Evolutionary conservation across 208 protist species (phyloP), one percentile per base, ranked within the genome.

Genomic region (Leishmania gerbilli): DNA sequence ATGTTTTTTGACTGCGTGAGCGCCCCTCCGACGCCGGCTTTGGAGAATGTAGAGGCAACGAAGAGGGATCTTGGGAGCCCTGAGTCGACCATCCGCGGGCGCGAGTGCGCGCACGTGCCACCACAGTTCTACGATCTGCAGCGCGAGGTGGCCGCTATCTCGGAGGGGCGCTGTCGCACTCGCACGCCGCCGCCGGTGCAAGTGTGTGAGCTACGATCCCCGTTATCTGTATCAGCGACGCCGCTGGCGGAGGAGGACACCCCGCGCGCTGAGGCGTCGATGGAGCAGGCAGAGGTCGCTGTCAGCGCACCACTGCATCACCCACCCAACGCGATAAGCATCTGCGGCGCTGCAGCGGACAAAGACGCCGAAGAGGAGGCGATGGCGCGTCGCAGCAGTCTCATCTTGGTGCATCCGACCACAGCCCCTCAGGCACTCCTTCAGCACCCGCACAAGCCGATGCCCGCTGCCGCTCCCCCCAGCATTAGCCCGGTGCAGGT

Each of bases 1-100:
- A 84, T 89, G 75, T 94, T 94, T 76, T 87, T 87, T 34, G 90
- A 92, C 65, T 94, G 91, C 64, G 74, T 89, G 31, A 94, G 87
- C 68, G 87, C 81, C 0, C 86, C 87, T 7, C 58, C 81, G 2
- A 91, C 91, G 0, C 89, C 89, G 31, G 83, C 58, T 13, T 6
- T 87, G 34, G 77, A 75, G 4, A 56, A 27, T 0, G 21, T 72
- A 42, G 78, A 68, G 27, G 40, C 53, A 13, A 47, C 68, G 7
- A 53, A n/a, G 11, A 74, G 15, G 45, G 47, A 13, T 74, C 11
- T 19, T 1, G 69, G 24, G 2, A 15, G 15, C 27, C 9, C 45
- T 55, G 69, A 51, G 31, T 24, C n/a, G 6, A n/a, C 37, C 45
- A 8, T 74, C 19, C 49, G 3, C 27, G 8, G 15, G 47, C 11